Conservation (phyloP, 805 yeast species). For the Saccharomycopsis sp. region DNA sequence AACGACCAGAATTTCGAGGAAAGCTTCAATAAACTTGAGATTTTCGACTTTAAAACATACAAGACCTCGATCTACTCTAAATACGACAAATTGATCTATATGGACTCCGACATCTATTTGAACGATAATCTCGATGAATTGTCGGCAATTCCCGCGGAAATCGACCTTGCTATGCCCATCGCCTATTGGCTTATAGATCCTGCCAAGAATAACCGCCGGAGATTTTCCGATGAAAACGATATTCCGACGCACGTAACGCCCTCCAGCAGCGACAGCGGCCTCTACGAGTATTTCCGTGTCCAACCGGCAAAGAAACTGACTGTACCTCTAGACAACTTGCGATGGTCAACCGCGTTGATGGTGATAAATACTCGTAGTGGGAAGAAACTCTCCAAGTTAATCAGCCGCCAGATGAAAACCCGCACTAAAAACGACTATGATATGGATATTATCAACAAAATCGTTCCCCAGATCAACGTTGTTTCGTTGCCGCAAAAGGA, state of each 20-base stretch:
- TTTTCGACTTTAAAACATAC: constrained; percentile 35
- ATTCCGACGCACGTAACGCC: constrained; percentile 7
- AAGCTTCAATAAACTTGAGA: constrained; percentile 49
- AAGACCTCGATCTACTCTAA: background rate
- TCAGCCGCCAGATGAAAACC: constrained; percentile 25
- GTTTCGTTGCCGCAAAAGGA: constrained; percentile 42
- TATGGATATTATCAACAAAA: constrained; percentile 45
- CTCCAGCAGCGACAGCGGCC: background rate
- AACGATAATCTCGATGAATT: constrained; percentile 43
- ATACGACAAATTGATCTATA: constrained; percentile 46
- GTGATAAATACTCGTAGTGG: constrained; percentile 44
- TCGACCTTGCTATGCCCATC: constrained; percentile 40
- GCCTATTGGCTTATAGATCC: constrained; percentile 25
- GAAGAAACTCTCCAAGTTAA: constrained; percentile 24
- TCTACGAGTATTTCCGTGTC: background rate
- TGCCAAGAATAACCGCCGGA: constrained; percentile 12
- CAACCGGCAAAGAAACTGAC: background rate
- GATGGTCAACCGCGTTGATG: constrained; percentile 36
- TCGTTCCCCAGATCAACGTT: background rate
- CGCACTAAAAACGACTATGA: constrained; percentile 39
- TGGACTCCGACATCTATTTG: constrained; percentile 51
- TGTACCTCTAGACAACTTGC: constrained; percentile 1
- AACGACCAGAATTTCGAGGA: constrained; percentile 36
- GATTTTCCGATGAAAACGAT: background rate
- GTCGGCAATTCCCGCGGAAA: constrained; percentile 41